These are phyloP conservation scores for Bretschneidera sinensis DNA, from an alignment of 345 rosid species.

Conservation along the genomic window DNA sequence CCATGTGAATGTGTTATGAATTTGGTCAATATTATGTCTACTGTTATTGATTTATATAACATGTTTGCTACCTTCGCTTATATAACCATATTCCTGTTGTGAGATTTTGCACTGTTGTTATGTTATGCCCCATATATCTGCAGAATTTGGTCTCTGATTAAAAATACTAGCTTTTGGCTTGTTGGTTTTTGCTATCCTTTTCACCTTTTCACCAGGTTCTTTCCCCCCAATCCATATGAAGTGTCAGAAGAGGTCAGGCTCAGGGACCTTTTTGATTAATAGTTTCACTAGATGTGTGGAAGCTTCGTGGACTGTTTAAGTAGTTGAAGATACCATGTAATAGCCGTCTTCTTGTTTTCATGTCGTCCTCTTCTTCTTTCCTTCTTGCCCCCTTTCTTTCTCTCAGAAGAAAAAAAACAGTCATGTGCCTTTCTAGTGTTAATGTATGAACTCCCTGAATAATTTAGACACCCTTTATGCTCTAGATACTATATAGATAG, in stretches of 20 bases:
- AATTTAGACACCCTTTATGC: too few species aligned
- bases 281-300: slow-evolving; percentile 27
- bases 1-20: neutral
- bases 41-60: too few species aligned
- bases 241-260: too few species aligned
- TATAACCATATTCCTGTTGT: too few species aligned
- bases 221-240: neutral
- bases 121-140: neutral
- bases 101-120: too few species aligned
- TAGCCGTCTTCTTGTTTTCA: slow-evolving; percentile 11
- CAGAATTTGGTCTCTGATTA: neutral
- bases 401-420: too few species aligned
- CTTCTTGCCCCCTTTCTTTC: neutral
- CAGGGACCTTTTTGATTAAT: slow-evolving; percentile 14
- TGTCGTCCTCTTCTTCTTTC: slow-evolving; percentile 24
- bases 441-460: too few species aligned
- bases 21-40: too few species aligned
- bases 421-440: too few species aligned
- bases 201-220: neutral
- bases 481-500: too few species aligned
- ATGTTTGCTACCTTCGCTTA: too few species aligned
- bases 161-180: neutral
- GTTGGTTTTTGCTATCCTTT: neutral
- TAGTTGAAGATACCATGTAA: slow-evolving; percentile 22
- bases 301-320: slow-evolving; percentile 34